These are phyloP conservation scores for Heimioporus retisporus DNA, from an alignment of 1,284 basidiomycete species.

Conservation along the genomic window DNA sequence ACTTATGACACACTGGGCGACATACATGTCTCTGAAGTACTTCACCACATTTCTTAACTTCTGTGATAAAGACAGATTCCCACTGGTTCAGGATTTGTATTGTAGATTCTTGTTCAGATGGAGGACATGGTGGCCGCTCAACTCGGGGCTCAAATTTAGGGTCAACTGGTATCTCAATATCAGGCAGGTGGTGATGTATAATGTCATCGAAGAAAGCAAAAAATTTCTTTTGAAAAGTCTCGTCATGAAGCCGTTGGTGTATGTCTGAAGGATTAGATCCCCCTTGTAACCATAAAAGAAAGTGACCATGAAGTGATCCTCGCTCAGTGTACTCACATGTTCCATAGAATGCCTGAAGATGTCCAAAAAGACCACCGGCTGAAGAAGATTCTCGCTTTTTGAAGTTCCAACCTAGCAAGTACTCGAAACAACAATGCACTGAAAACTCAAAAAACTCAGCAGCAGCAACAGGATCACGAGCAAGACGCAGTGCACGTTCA, in stretches of 20 bases:
- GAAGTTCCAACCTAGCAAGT: conserved; percentile 21
- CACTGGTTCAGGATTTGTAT: background rate
- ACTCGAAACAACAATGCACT: conserved; percentile 11
- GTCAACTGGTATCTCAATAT: conserved; percentile 13
- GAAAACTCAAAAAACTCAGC: conserved; percentile 19
- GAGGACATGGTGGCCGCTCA: background rate
- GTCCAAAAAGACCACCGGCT: conserved; percentile 15
- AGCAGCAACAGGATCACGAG: conserved; percentile 19
- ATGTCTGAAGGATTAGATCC: conserved; percentile 12
- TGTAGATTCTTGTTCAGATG: no score
- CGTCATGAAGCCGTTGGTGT: background rate
- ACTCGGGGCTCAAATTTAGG: conserved; percentile 15
- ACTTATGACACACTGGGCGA: conserved; percentile 19
- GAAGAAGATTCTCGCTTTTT: background rate
- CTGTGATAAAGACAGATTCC: background rate
- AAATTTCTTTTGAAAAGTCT: conserved; percentile 6
- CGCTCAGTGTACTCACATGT: conserved; percentile 23
- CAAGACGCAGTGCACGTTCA: conserved; percentile 5
- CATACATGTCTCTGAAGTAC: conserved; percentile 15
- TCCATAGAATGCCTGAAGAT: conserved; percentile 20
- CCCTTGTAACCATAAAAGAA: conserved; percentile 27
- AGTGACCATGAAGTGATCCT: conserved; percentile 23
- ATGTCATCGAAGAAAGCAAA: conserved; percentile 27
- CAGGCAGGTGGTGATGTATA: conserved; percentile 21
- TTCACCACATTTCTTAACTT: conserved; percentile 26